These are phyloP conservation scores for Thelonectria olida DNA, from an alignment of 2,329 filamentous ascomycete genomes.

Conservation along the genomic window DNA sequence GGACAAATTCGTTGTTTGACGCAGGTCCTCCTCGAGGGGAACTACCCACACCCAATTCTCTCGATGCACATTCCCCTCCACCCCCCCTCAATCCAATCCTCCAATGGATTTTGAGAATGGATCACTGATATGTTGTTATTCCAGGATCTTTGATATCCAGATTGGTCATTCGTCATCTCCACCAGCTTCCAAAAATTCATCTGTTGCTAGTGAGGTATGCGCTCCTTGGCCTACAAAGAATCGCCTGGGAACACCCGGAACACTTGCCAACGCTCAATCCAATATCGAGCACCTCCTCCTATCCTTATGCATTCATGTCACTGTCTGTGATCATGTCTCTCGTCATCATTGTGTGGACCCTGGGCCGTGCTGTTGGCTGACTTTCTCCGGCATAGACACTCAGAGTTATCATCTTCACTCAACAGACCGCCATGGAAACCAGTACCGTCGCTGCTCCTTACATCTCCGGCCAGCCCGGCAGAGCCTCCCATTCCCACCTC, in stretches of 20 bases:
- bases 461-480: conserved; percentile 41
- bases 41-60: not conserved
- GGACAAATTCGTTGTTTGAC: not conserved
- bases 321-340: not conserved
- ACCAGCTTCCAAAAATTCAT: conserved; percentile 42
- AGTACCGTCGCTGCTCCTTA: conserved; percentile 44
- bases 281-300: not conserved
- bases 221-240: not conserved
- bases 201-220: conserved; percentile 46
- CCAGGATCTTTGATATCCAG: conserved; percentile 42
- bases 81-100: not conserved
- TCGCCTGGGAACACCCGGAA: not conserved
- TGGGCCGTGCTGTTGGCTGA: not conserved
- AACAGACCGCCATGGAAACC: conserved; percentile 48
- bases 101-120: not conserved
- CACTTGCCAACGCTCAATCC: not conserved
- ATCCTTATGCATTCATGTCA: not conserved
- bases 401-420: conserved; percentile 48
- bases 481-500: conserved; percentile 43
- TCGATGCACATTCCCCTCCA: not conserved
- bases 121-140: not conserved
- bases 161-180: conserved; percentile 44
- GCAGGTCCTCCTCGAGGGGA: not conserved
- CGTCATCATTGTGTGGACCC: not conserved
- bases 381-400: conserved; percentile 26